Base-by-base conservation (phyloP, 495 filamentous ascomycete genomes). In the Wilcoxina mikolae region DNA sequence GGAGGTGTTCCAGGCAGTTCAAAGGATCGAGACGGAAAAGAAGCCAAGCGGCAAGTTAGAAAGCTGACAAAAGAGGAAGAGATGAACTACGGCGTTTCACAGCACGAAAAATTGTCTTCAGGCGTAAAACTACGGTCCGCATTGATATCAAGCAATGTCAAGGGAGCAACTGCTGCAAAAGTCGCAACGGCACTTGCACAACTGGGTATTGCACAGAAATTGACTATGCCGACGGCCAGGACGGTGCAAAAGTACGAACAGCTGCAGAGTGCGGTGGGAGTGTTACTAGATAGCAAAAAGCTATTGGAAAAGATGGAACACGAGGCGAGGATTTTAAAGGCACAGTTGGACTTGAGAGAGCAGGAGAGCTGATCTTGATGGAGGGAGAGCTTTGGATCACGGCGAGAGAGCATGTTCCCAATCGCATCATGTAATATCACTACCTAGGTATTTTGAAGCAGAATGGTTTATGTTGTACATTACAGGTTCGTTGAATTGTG, bases 161-260 rank as follows among this genome's bases (percentile, higher is more conserved):
- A 66, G 18, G 63, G 63, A 1, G 59, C 59, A 3, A 65, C 59
- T n/a, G 56, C 59, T 20, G 56, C 61, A 35, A 66, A 66, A 46
- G 59, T 66, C 24, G 45, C 56, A 29, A 53, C 29, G 73, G 83
- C 50, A 70, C 76, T 96, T 17, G 73, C 76, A 18, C 84, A 96
- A 64, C 74, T 95, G 11, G 84, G 84, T 44, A 79, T 96, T 45
- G 82, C 86, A 0, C 72, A 80, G 0, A 71, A 87, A 4, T 73
- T 96, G 20, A 72, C 80, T 29, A 93, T 98, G 81, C 88, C 90
- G 0, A 96, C 93, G 0, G 77, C 78, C 17, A 76, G 75, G 0
- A 86, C 94, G 0, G 81, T 82, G 41, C 80, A 80, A 60, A 79
- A 80, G 58, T 95, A 88, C 65, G 91, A 95, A 69, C 71, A 74